Percentiles rank a stretch among this genome's conserved stretches.
Evolutionary conservation across 768 basidiomycete genomes (phyloP).

Genomic region (Nidula microcarpa): DNA sequence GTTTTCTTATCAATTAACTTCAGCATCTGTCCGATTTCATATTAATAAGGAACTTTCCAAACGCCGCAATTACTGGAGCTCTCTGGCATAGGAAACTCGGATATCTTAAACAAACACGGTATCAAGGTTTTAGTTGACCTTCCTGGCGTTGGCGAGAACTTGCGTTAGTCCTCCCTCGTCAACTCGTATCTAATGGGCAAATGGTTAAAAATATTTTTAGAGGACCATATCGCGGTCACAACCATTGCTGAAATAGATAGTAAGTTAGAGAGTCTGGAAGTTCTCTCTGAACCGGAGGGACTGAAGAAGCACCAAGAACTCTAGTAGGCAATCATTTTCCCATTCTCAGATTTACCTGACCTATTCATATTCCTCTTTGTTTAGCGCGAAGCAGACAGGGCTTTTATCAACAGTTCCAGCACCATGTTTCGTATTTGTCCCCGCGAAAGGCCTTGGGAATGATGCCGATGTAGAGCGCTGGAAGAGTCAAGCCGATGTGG

Average conservation of each 20-base stretch:
- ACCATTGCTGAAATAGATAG: not conserved
- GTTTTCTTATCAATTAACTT: not conserved
- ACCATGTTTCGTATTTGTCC: not conserved
- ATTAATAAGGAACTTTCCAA: constrained; percentile 5
- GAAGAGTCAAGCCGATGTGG: not conserved
- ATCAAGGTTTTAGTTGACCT: constrained; percentile 9
- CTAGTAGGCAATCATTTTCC: not conserved
- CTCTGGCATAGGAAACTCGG: constrained; percentile 10
- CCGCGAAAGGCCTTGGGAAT: not conserved
- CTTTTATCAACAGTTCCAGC: not conserved
- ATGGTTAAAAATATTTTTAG: not conserved
- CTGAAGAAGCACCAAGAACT: constrained; percentile 3
- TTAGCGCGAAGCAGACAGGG: not conserved
- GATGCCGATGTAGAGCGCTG: not conserved
- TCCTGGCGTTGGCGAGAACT: constrained; percentile 13
- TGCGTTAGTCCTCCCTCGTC: constrained; percentile 1
- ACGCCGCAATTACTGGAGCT: constrained; percentile 14
- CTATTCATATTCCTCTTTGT: not conserved
- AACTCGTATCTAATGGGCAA: not conserved
- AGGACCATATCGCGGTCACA: not conserved
- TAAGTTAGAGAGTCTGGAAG: not conserved
- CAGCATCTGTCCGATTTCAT: not conserved
- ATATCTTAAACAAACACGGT: constrained; percentile 6
- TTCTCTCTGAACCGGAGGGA: constrained; percentile 1
- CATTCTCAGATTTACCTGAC: not conserved